Base-by-base conservation (phyloP, 306 rosid genomes). In the Bauhinia variegata region DNA sequence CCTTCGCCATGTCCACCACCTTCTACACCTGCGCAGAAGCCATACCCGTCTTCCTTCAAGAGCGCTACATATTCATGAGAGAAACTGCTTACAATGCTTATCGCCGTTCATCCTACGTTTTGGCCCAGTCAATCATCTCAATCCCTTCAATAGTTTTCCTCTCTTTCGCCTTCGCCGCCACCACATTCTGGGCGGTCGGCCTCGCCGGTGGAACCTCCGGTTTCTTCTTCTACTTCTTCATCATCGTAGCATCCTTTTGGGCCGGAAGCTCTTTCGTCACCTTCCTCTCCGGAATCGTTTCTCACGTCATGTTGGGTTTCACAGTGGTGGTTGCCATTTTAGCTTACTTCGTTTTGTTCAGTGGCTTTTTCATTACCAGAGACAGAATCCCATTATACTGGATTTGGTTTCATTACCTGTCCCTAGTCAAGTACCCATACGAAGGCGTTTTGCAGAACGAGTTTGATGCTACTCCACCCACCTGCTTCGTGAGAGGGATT, bases 61-160 rank as follows among this genome's bases (percentile, higher is more conserved):
- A 92, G 59, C 91, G 98, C 9, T 89, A 89, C 79, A 92, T 92
- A n/a, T 92, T 92, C 87, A 92, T 92, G 96, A 84, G 98, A 18
- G 98, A 92, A 63, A 92, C 98, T 0, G 93, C 96, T 2, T 81
- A 86, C 84, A 89, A 92, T 23, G 96, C 98, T 1, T 92, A 92
- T 72, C 96, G 98, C 5, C 82, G 98, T 2, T 92, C 96, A 8
- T 89, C 96, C 13, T 92, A 92, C 52, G 96, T 92, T 5, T 80
- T 89, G 0, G 82, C 96, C 0, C 95, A 87, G 36, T 78, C 92
- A 0, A n/a, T 92, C 37, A 80, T 89, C 60, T 77, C 96, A 3
- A 58, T 92, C 16, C 98, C 98, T 0, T 67, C 96, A 0, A 36
- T 92, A 1, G 11, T 81, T 2, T 39, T 92, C 44, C 96, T 92